phyloP scores from a whole-genome alignment of 2,329 filamentous ascomycete genomes.

The Reticulascus tulasneorum region DNA sequence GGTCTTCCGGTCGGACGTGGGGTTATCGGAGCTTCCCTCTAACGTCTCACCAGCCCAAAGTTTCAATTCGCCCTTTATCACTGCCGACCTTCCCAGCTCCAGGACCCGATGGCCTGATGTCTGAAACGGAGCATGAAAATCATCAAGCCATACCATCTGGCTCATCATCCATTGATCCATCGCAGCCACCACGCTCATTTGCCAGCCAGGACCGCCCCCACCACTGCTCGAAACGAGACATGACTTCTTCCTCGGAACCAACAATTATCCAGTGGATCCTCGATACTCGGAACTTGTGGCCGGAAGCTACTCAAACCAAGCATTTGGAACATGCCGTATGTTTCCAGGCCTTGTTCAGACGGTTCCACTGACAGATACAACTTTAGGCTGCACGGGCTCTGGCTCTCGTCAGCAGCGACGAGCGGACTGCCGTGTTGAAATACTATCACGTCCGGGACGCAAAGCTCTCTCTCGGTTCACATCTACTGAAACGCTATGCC shows the following conservation, averaged over 20 bases:
- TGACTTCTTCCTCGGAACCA: conserved; percentile 16
- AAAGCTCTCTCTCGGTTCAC: conserved; percentile 68
- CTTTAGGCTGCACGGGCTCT: conserved; percentile 52
- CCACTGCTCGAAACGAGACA: conserved; percentile 5
- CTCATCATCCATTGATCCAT: no score
- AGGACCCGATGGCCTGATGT: conserved; percentile 15
- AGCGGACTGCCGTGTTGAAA: conserved; percentile 53
- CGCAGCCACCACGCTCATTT: background rate
- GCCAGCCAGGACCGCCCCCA: background rate
- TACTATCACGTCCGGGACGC: conserved; percentile 69
- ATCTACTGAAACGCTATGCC: conserved; percentile 69
- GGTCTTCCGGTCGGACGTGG: no score
- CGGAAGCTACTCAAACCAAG: conserved; percentile 43
- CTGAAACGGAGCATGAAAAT: conserved; percentile 14
- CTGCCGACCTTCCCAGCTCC: no score
- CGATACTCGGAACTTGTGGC: conserved; percentile 57
- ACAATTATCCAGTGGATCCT: conserved; percentile 57
- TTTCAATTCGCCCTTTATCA: no score
- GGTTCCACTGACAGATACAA: conserved; percentile 3
- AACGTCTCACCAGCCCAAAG: no score
- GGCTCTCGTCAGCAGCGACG: conserved; percentile 46
- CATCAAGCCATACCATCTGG: conserved; percentile 9
- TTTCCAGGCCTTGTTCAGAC: no score
- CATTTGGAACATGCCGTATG: conserved; percentile 44
- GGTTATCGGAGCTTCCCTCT: background rate